Conservation (phyloP, 2,329 filamentous ascomycete species). For the Ophiosphaerella herpotricha region DNA sequence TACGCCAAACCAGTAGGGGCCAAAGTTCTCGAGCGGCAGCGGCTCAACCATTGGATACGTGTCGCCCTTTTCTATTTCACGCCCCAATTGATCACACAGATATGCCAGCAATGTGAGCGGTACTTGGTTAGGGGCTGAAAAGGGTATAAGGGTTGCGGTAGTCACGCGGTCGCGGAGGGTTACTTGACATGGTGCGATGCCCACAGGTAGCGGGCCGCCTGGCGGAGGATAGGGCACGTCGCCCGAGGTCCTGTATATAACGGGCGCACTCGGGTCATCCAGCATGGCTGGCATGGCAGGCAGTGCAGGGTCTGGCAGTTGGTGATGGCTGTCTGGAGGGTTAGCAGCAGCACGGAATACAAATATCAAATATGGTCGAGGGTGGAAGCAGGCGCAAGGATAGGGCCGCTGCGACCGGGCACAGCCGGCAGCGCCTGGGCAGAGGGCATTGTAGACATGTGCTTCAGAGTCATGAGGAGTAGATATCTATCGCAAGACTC, state of each 20-base stretch:
- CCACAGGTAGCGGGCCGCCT: constrained; percentile 67
- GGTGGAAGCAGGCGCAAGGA: constrained; percentile 1
- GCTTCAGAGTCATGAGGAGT: not conserved
- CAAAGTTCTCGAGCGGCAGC: constrained; percentile 75
- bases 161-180: constrained; percentile 83
- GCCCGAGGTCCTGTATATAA: constrained; percentile 72
- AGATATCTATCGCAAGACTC: constrained; percentile 3
- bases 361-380: constrained; percentile 5
- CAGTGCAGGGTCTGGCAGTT: not conserved
- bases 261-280: constrained; percentile 73
- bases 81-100: constrained; percentile 81
- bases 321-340: constrained; percentile 5
- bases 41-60: constrained; percentile 87
- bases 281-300: constrained; percentile 74
- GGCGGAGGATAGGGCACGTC: constrained; percentile 66
- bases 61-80: constrained; percentile 89
- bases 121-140: constrained; percentile 76
- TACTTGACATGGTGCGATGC: constrained; percentile 75
- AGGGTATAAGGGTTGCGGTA: constrained; percentile 80
- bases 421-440: not conserved
- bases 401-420: not conserved
- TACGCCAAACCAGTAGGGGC: constrained; percentile 87
- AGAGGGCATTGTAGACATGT: not conserved
- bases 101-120: constrained; percentile 75
- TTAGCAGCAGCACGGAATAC: constrained; percentile 6